Evolutionary conservation across 805 yeast genomes (phyloP).

Genomic region (Spencermartinsiella europaea): DNA sequence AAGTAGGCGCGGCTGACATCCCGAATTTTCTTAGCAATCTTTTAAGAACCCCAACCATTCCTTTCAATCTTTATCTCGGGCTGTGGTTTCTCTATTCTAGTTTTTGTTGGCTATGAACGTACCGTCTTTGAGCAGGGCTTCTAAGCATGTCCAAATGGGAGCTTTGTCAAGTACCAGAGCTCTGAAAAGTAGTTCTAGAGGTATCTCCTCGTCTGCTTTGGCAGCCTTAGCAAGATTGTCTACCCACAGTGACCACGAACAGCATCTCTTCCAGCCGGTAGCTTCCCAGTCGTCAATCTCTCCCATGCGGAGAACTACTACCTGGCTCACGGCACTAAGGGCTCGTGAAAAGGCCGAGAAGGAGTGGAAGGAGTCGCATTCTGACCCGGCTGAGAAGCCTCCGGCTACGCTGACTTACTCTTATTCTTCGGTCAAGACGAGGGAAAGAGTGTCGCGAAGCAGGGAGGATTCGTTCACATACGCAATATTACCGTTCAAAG

Average conservation of each 20-base stretch:
- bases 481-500: slow-evolving; percentile 68
- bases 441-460: slow-evolving; percentile 66
- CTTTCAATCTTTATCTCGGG: too few relatives aligned
- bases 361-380: slow-evolving; percentile 53
- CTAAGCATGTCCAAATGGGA: too few relatives aligned
- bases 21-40: too few relatives aligned
- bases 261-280: slow-evolving; percentile 31
- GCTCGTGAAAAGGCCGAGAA: slow-evolving; percentile 66
- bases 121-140: too few relatives aligned
- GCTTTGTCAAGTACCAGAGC: too few relatives aligned
- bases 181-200: too few relatives aligned
- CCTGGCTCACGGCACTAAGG: slow-evolving; percentile 82
- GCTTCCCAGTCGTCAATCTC: slow-evolving; percentile 29
- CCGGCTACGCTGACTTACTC: slow-evolving; percentile 35
- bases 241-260: slow-evolving; percentile 5
- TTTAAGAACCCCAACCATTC: too few relatives aligned
- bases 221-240: neutral
- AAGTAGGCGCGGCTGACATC: too few relatives aligned
- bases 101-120: too few relatives aligned
- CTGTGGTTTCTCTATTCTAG: too few relatives aligned
- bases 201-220: neutral
- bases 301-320: slow-evolving; percentile 45
- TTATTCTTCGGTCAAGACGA: slow-evolving; percentile 65
- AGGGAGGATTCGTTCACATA: slow-evolving; percentile 59
- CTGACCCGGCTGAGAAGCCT: slow-evolving; percentile 49